These are phyloP conservation scores for Serpula lacrymans DNA, from an alignment of 768 basidiomycete genomes.

Conservation along the genomic window DNA sequence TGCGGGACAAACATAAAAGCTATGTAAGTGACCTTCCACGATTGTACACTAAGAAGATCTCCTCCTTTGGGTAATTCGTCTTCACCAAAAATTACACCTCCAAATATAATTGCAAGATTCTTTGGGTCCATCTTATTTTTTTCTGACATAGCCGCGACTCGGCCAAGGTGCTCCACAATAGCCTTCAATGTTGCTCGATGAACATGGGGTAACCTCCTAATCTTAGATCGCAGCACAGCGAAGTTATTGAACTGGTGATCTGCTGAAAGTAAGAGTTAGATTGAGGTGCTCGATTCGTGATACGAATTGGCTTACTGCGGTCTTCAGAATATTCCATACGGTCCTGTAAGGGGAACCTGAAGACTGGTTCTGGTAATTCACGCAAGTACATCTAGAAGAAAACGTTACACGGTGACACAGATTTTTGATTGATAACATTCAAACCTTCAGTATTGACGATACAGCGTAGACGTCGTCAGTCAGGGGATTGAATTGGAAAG, in stretches of 20 bases:
- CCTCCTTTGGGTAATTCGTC: constrained; percentile 81
- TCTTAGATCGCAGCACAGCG: constrained; percentile 78
- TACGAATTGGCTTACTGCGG: constrained; percentile 49
- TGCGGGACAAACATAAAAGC: not conserved
- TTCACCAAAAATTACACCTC: constrained; percentile 86
- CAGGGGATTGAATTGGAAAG: constrained; percentile 67
- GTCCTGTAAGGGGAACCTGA: constrained; percentile 76
- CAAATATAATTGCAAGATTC: constrained; percentile 90
- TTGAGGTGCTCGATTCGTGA: constrained; percentile 2
- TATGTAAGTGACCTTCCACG: constrained; percentile 55
- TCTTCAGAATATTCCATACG: constrained; percentile 79
- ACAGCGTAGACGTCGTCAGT: constrained; percentile 82
- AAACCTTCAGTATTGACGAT: constrained; percentile 80
- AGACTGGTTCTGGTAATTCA: constrained; percentile 87
- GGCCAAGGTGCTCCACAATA: constrained; percentile 77
- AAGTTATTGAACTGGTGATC: constrained; percentile 72
- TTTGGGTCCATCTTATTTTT: constrained; percentile 94
- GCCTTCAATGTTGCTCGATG: constrained; percentile 84
- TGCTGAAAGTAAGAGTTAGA: constrained; percentile 36
- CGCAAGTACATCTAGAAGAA: constrained; percentile 66
- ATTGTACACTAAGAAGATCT: constrained; percentile 74
- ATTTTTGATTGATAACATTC: constrained; percentile 10
- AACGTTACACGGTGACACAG: not conserved
- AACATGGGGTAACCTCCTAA: constrained; percentile 76
- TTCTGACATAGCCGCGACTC: constrained; percentile 60